These are phyloP conservation scores for Dalbergia oliveri DNA, from an alignment of 306 rosid species.

Conservation along the genomic window DNA sequence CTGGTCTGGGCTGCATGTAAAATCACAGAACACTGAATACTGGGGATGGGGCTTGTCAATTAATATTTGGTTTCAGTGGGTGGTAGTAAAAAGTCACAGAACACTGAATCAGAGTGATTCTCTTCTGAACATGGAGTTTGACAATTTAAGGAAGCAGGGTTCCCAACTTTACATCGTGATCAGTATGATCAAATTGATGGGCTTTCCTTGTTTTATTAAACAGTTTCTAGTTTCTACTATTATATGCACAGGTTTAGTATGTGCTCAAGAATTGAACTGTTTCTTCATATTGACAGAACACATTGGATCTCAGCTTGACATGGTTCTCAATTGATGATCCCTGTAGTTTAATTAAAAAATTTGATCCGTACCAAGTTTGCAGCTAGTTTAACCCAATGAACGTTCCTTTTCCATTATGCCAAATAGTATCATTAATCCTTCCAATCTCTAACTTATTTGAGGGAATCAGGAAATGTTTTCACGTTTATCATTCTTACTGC, in stretches of 20 bases:
- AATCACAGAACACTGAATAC: neutral
- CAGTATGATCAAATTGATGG: neutral
- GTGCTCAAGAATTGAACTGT: neutral
- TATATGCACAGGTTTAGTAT: neutral
- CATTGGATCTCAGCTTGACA: neutral
- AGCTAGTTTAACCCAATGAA: neutral
- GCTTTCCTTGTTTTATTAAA: neutral
- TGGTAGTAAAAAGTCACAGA: neutral
- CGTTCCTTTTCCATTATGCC: slow-evolving; percentile 8
- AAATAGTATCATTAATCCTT: neutral
- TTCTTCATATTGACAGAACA: neutral
- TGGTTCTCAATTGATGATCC: neutral
- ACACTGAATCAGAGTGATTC: neutral
- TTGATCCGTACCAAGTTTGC: neutral
- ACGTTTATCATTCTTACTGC: neutral
- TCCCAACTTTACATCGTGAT: neutral
- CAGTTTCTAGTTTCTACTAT: too few relatives aligned
- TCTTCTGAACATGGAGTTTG: neutral
- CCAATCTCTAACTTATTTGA: slow-evolving; percentile 24
- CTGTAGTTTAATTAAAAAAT: neutral
- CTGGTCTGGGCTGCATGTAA: neutral
- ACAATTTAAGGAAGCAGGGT: neutral
- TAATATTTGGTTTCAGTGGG: slow-evolving; percentile 3
- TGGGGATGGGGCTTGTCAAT: neutral
- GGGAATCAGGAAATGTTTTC: slow-evolving; percentile 21